Conservation (phyloP, 805 yeast species). For the Komagataella mondaviorum region DNA sequence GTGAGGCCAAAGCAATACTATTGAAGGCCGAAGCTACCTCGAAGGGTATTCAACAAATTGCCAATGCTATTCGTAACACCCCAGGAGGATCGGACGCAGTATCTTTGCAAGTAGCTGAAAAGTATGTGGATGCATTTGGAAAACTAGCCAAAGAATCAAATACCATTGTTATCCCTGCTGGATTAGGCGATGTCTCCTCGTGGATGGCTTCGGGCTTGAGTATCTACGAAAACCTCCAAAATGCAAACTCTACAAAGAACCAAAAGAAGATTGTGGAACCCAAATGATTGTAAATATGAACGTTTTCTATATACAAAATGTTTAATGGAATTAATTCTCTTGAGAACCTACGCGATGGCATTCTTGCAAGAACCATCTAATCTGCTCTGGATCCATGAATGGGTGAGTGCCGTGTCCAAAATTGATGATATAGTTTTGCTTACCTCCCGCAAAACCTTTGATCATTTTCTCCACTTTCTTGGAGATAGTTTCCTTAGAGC, state of each 20-base stretch:
- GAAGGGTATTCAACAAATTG: conserved; percentile 48
- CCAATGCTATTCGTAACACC: conserved; percentile 52
- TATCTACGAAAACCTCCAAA: conserved; percentile 30
- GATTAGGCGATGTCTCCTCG: conserved; percentile 59
- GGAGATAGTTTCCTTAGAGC: conserved; percentile 70
- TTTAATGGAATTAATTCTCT: not conserved
- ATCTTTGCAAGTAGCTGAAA: conserved; percentile 68
- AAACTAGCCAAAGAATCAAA: conserved; percentile 74
- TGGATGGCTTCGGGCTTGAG: conserved; percentile 70
- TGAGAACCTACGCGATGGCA: conserved; percentile 65
- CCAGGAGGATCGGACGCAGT: conserved; percentile 71
- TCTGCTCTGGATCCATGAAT: conserved; percentile 86
- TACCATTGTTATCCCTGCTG: conserved; percentile 67
- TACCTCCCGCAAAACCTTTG: conserved; percentile 86
- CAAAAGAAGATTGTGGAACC: not conserved
- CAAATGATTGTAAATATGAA: not conserved
- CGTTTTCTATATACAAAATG: not conserved
- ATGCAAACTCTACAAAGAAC: not conserved
- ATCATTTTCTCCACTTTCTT: conserved; percentile 81
- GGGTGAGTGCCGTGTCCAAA: conserved; percentile 99
- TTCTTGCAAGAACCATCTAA: conserved; percentile 75
- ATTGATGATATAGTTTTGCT: conserved; percentile 81
- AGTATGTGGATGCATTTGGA: conserved; percentile 70
- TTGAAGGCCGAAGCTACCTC: conserved; percentile 64
- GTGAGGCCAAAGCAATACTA: conserved; percentile 59